phyloP scores from a whole-genome alignment of 371 early-diverging fungal species.

The Mycotypha africana region DNA sequence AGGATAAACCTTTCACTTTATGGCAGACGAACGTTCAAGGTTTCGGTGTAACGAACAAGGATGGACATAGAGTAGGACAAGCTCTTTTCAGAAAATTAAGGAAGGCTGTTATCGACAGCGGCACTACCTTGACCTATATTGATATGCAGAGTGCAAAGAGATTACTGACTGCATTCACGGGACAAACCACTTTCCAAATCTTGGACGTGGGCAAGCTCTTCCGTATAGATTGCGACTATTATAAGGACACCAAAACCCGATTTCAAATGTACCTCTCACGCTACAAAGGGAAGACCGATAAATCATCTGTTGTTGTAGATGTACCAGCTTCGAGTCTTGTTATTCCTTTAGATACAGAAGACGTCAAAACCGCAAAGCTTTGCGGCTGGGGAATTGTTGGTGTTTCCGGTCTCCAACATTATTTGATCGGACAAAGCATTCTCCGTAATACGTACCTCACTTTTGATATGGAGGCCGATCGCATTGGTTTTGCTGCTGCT shows the following conservation, averaged over 20 bases:
- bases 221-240: slow-evolving; percentile 17
- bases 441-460: slow-evolving; percentile 25
- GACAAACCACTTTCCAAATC: not conserved
- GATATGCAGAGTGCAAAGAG: slow-evolving; percentile 11
- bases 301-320: slow-evolving; percentile 11
- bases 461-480: slow-evolving; percentile 22
- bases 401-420: slow-evolving; percentile 4
- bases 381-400: slow-evolving; percentile 28
- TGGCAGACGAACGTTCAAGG: slow-evolving; percentile 23
- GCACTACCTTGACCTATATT: slow-evolving; percentile 23
- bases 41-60: slow-evolving; percentile 7
- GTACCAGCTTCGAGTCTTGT: slow-evolving; percentile 20
- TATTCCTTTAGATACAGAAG: slow-evolving; percentile 19
- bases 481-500: slow-evolving; percentile 24
- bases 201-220: slow-evolving; percentile 6
- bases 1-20: not conserved
- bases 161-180: slow-evolving; percentile 12
- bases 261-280: slow-evolving; percentile 9
- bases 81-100: slow-evolving; percentile 8
- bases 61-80: not conserved
- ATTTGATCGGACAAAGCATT: slow-evolving; percentile 28
- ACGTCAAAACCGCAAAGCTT: slow-evolving; percentile 11
- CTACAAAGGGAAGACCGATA: not conserved
- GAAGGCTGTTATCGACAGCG: slow-evolving; percentile 22
- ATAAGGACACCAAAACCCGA: slow-evolving; percentile 1